Evolutionary conservation across 495 filamentous ascomycete genomes (phyloP).

Genomic region (Aspergillus homomorphus): DNA sequence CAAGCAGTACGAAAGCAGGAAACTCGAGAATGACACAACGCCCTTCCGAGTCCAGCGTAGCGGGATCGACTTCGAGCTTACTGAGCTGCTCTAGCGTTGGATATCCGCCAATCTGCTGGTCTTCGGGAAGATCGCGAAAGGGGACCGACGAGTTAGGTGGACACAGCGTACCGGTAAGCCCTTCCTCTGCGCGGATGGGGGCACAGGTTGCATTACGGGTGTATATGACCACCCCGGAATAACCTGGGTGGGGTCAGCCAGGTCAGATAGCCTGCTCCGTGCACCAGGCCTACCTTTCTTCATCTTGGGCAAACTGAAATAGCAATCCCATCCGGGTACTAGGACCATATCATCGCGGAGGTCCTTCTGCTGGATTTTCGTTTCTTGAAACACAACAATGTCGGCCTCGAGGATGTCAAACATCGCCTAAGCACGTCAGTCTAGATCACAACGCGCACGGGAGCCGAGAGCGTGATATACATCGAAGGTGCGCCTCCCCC

Average conservation of each 20-base stretch:
- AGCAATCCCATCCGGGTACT: slow-evolving; percentile 94
- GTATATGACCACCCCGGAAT: slow-evolving; percentile 94
- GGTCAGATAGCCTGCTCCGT: background rate
- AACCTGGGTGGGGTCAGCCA: slow-evolving; percentile 55
- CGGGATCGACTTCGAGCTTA: slow-evolving; percentile 59
- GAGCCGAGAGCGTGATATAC: slow-evolving; percentile 31
- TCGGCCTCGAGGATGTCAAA: slow-evolving; percentile 92
- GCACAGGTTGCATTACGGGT: slow-evolving; percentile 84
- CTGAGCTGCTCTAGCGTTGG: slow-evolving; percentile 65
- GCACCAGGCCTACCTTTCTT: slow-evolving; percentile 70
- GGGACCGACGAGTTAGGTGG: slow-evolving; percentile 70
- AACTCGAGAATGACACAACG: slow-evolving; percentile 93
- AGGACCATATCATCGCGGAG: slow-evolving; percentile 94
- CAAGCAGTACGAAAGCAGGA: slow-evolving; percentile 89
- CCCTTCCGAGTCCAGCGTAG: slow-evolving; percentile 81
- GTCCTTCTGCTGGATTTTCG: slow-evolving; percentile 95
- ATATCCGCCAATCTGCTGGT: slow-evolving; percentile 92
- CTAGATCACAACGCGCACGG: background rate
- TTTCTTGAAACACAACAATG: slow-evolving; percentile 92
- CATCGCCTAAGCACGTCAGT: slow-evolving; percentile 60
- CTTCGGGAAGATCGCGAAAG: slow-evolving; percentile 71
- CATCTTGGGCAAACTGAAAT: slow-evolving; percentile 84
- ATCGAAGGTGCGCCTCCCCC: slow-evolving; percentile 78
- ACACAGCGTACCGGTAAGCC: slow-evolving; percentile 77
- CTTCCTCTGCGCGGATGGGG: slow-evolving; percentile 91